Conservation (phyloP, 768 basidiomycete genomes). For the Pisolithus marmoratus region DNA sequence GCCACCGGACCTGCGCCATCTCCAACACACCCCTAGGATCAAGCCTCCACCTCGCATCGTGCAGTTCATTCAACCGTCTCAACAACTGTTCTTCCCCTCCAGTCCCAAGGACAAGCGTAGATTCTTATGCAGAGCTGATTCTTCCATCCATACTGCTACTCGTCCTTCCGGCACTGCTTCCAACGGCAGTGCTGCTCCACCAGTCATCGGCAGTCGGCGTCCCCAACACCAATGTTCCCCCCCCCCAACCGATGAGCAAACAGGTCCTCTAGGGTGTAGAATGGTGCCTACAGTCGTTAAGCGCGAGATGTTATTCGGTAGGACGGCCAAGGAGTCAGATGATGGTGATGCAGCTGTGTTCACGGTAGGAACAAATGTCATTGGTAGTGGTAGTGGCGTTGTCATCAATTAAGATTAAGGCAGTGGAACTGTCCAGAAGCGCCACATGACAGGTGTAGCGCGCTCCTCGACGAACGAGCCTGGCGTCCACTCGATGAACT, state of each 20-base stretch:
- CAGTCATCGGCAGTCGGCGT: neutral
- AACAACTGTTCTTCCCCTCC: conserved; percentile 76
- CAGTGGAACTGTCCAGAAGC: conserved; percentile 60
- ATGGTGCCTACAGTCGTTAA: conserved; percentile 82
- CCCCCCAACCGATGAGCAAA: conserved; percentile 33
- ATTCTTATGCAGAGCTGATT: conserved; percentile 33
- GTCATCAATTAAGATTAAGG: neutral
- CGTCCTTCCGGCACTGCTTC: neutral
- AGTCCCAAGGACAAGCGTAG: conserved; percentile 58
- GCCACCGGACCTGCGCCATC: too few species aligned
- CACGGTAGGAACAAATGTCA: neutral
- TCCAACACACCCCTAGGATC: too few species aligned
- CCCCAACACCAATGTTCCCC: neutral
- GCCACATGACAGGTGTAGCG: conserved; percentile 77
- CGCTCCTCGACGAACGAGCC: conserved; percentile 82
- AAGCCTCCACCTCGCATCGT: conserved; percentile 43
- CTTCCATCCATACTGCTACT: conserved; percentile 33
- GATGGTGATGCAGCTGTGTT: neutral
- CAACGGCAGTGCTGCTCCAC: neutral
- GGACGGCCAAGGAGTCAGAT: conserved; percentile 66
- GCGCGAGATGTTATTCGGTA: conserved; percentile 78
- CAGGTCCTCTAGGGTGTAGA: too few species aligned
- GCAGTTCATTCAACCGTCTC: conserved; percentile 68
- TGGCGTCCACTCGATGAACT: conserved; percentile 89
- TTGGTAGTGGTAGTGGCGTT: conserved; percentile 16